These are phyloP conservation scores for Alternaria burnsii DNA, from an alignment of 2,329 filamentous ascomycete genomes.

Conservation along the genomic window DNA sequence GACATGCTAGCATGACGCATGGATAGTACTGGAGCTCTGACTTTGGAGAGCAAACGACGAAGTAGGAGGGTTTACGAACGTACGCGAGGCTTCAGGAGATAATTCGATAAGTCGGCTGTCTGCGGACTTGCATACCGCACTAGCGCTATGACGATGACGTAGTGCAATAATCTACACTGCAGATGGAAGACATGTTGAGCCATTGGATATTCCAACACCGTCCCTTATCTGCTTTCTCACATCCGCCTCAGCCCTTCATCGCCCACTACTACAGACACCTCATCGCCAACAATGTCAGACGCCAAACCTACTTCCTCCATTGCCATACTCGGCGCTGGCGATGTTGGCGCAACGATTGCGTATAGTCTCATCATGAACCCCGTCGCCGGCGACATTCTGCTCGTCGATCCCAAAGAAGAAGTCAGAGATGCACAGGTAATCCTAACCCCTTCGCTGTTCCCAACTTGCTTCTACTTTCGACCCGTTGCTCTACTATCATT, in stretches of 20 bases:
- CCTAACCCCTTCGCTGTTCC: not conserved
- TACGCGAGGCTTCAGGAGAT: too few species aligned
- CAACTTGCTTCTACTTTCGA: too few species aligned
- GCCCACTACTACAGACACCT: not conserved
- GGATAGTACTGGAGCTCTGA: too few species aligned
- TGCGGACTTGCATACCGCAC: conserved; percentile 3
- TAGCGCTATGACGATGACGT: conserved; percentile 24
- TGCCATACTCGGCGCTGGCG: conserved; percentile 34
- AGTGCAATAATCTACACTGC: conserved; percentile 1
- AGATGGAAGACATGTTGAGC: conserved; percentile 4
- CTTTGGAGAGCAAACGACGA: too few species aligned
- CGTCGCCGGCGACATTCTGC: conserved; percentile 27
- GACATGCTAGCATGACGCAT: too few species aligned
- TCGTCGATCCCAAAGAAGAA: conserved; percentile 34
- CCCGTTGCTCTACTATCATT: too few species aligned
- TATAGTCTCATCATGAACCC: conserved; percentile 37
- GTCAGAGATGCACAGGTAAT: conserved; percentile 29
- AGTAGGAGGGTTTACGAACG: not conserved
- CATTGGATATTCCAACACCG: not conserved
- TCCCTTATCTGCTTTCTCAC: not conserved
- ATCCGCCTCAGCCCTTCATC: not conserved
- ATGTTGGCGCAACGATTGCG: conserved; percentile 35
- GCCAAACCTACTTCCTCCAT: conserved; percentile 31
- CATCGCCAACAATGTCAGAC: conserved; percentile 15
- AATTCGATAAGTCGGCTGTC: not conserved